Conservation (phyloP, 2,329 filamentous ascomycete genomes). For the Epichloe bromicola region DNA sequence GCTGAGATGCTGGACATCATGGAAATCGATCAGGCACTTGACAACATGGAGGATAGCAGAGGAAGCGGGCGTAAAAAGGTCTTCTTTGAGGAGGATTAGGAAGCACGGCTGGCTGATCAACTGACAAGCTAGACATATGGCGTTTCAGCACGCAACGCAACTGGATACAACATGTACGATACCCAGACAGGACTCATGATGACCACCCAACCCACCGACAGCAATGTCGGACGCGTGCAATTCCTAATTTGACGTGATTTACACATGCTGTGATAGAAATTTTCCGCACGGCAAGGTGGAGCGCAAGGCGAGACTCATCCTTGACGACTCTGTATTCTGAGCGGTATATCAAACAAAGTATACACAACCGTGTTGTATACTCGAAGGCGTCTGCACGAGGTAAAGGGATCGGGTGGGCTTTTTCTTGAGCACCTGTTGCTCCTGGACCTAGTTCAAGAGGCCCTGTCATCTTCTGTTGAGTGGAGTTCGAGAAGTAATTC, state of each 20-base stretch:
- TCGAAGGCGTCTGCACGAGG: slow-evolving; percentile 11
- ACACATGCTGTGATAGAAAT: neutral
- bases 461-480: slow-evolving; percentile 2
- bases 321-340: slow-evolving; percentile 66
- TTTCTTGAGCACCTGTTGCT: slow-evolving; percentile 32
- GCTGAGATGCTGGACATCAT: slow-evolving; percentile 51
- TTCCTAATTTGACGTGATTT: neutral
- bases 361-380: neutral
- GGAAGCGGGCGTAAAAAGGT: slow-evolving; percentile 36
- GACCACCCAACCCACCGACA: neutral
- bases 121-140: slow-evolving; percentile 14
- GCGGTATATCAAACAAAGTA: slow-evolving; percentile 43
- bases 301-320: slow-evolving; percentile 63
- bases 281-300: slow-evolving; percentile 60
- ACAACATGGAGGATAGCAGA: slow-evolving; percentile 38
- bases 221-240: neutral
- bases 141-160: neutral
- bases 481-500: neutral
- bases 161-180: slow-evolving; percentile 8
- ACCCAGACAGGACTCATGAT: neutral
- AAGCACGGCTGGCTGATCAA: neutral
- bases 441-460: slow-evolving; percentile 14
- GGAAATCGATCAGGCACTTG: slow-evolving; percentile 49
- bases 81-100: slow-evolving; percentile 33
- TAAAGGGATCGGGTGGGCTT: slow-evolving; percentile 22